Percentiles rank a stretch among this genome's conserved stretches.
These are phyloP conservation scores for Hirsutella rhossiliensis DNA, from an alignment of 2,329 filamentous ascomycete species.

Conservation along the genomic window DNA sequence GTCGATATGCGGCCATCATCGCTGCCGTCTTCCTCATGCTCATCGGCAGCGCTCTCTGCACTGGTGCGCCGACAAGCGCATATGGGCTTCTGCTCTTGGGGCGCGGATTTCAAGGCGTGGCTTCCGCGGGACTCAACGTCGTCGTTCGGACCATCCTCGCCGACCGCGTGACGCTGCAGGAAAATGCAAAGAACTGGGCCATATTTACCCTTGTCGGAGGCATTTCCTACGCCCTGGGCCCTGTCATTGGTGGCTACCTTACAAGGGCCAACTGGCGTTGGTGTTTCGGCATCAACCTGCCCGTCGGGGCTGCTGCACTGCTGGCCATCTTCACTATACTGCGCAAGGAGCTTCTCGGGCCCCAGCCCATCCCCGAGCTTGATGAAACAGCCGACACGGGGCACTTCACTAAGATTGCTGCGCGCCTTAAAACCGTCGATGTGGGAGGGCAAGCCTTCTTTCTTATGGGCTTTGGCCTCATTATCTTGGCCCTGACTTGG, in stretches of 20 bases:
- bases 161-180: conserved; percentile 48
- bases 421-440: conserved; percentile 42
- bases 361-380: conserved; percentile 33
- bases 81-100: conserved; percentile 52
- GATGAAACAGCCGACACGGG: conserved; percentile 24
- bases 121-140: conserved; percentile 41
- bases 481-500: conserved; percentile 45
- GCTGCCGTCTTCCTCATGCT: conserved; percentile 43
- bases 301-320: conserved; percentile 38
- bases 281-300: conserved; percentile 53
- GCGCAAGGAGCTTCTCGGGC: conserved; percentile 44
- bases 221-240: conserved; percentile 47
- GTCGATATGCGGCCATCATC: conserved; percentile 47
- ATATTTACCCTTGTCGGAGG: conserved; percentile 48
- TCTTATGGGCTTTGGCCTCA: conserved; percentile 37
- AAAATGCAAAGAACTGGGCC: conserved; percentile 51
- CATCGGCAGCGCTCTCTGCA: conserved; percentile 49
- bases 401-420: conserved; percentile 20
- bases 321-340: conserved; percentile 43
- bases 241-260: conserved; percentile 48
- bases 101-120: conserved; percentile 49
- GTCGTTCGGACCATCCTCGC: conserved; percentile 46
- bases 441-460: conserved; percentile 44
- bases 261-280: conserved; percentile 49
- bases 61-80: conserved; percentile 36